Conservation (phyloP, 2,329 filamentous ascomycete species). For the Ceratocystis eucalypticola region DNA sequence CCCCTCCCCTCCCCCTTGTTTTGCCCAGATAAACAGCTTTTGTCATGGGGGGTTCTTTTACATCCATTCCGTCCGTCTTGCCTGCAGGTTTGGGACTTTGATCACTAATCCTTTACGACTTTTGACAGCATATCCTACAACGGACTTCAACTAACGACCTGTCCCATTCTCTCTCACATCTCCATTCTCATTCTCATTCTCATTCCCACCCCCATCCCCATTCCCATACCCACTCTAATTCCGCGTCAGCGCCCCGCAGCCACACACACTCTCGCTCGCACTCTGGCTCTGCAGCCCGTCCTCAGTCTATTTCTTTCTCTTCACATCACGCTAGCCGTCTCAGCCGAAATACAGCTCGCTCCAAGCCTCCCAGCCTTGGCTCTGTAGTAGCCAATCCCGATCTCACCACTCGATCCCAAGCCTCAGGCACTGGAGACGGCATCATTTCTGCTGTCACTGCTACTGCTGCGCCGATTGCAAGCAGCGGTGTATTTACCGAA, state of each 20-base stretch:
- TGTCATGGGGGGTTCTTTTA: not conserved
- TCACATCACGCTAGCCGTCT: not conserved
- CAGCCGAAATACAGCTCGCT: not conserved
- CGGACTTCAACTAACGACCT: slow-evolving; percentile 10
- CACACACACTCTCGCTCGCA: not conserved
- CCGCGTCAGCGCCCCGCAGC: not conserved
- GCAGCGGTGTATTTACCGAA: not conserved
- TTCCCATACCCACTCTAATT: not conserved
- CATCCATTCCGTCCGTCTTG: not conserved
- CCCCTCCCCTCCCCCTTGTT: not conserved
- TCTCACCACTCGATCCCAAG: not conserved
- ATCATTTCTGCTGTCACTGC: not conserved
- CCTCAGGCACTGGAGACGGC: not conserved
- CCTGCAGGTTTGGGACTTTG: not conserved
- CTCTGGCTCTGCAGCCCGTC: not conserved
- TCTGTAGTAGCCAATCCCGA: not conserved
- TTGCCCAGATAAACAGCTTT: not conserved
- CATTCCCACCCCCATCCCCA: not conserved
- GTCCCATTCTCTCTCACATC: slow-evolving; percentile 3
- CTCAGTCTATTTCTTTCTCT: not conserved
- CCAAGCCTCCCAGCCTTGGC: not conserved
- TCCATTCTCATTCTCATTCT: not conserved
- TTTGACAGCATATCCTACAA: slow-evolving; percentile 13
- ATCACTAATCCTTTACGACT: not conserved
- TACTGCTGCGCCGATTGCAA: not conserved